phyloP scores from a whole-genome alignment of 2,329 filamentous ascomycete species.

The Sporothrix globosa region DNA sequence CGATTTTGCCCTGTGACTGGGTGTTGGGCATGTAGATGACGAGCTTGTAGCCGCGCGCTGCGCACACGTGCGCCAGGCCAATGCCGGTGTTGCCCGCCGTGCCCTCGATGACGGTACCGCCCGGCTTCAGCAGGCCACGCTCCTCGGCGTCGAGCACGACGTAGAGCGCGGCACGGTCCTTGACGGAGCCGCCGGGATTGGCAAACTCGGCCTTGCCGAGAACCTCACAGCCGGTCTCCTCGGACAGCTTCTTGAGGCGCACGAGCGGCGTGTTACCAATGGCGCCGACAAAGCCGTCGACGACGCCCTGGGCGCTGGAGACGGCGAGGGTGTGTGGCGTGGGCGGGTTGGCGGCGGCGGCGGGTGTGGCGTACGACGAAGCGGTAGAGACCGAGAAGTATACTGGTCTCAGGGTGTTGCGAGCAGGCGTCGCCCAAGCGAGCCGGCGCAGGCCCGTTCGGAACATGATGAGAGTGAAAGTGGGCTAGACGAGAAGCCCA shows the following conservation, averaged over 20 bases:
- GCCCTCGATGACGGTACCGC: conserved; percentile 91
- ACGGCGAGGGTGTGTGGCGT: conserved; percentile 69
- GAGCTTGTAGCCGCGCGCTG: conserved; percentile 86
- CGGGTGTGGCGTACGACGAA: conserved; percentile 40
- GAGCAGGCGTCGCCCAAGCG: conserved; percentile 52
- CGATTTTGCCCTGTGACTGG: conserved; percentile 96
- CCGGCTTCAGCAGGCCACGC: conserved; percentile 72
- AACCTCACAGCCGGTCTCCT: conserved; percentile 89
- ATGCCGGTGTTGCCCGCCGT: conserved; percentile 98
- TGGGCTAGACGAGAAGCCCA: background rate
- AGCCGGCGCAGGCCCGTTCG: conserved; percentile 70
- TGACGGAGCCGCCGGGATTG: conserved; percentile 94
- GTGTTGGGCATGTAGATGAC: conserved; percentile 99
- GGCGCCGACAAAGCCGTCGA: conserved; percentile 83
- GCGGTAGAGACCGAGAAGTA: conserved; percentile 48
- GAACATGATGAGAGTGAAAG: conserved; percentile 58
- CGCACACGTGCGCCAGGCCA: conserved; percentile 93
- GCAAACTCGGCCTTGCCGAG: conserved; percentile 98
- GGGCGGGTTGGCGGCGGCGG: conserved; percentile 44
- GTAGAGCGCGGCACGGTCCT: conserved; percentile 93
- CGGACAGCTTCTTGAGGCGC: conserved; percentile 82
- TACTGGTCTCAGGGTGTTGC: conserved; percentile 76
- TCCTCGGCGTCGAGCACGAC: conserved; percentile 94
- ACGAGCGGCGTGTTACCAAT: conserved; percentile 98
- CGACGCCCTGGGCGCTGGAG: conserved; percentile 77